phyloP scores from a whole-genome alignment of 2,329 filamentous ascomycete genomes.

The Botryosphaeria agaves region DNA sequence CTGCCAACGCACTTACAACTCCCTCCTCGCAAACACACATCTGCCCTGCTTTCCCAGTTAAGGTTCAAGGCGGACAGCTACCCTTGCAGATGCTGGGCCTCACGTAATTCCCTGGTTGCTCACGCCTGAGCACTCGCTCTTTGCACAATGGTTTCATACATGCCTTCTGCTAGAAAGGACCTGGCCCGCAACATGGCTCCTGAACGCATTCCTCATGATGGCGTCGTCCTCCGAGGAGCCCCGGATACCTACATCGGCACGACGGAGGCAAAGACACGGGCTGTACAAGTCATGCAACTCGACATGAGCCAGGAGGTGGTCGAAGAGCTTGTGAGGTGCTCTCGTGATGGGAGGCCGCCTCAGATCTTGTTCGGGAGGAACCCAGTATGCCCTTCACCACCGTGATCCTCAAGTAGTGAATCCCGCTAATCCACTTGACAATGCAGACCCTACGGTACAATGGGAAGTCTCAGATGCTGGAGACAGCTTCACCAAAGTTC shows the following conservation, averaged over 20 bases:
- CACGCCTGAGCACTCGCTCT: too few species aligned
- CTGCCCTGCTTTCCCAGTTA: too few species aligned
- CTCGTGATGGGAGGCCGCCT: constrained; percentile 17
- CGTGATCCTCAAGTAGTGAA: neutral
- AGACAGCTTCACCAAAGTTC: constrained; percentile 33
- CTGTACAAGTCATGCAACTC: constrained; percentile 22
- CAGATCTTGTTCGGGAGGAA: constrained; percentile 20
- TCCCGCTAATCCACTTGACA: constrained; percentile 1
- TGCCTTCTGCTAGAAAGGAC: too few species aligned
- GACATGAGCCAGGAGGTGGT: constrained; percentile 22
- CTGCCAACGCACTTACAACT: too few species aligned
- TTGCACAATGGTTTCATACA: too few species aligned
- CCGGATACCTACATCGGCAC: constrained; percentile 18
- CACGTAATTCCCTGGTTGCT: too few species aligned
- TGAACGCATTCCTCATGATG: neutral
- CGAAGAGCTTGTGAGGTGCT: constrained; percentile 21
- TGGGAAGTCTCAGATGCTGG: constrained; percentile 16
- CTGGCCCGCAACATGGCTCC: neutral
- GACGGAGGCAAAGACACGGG: constrained; percentile 12
- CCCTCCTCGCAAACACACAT: too few species aligned
- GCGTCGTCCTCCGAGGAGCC: constrained; percentile 15
- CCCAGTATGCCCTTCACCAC: constrained; percentile 17
- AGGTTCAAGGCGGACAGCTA: too few species aligned
- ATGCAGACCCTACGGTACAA: constrained; percentile 3
- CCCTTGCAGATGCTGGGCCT: too few species aligned